Percentiles rank a stretch among this genome's conserved stretches.
phyloP scores from a whole-genome alignment of 306 rosid genomes.

The Alnus glutinosa region DNA sequence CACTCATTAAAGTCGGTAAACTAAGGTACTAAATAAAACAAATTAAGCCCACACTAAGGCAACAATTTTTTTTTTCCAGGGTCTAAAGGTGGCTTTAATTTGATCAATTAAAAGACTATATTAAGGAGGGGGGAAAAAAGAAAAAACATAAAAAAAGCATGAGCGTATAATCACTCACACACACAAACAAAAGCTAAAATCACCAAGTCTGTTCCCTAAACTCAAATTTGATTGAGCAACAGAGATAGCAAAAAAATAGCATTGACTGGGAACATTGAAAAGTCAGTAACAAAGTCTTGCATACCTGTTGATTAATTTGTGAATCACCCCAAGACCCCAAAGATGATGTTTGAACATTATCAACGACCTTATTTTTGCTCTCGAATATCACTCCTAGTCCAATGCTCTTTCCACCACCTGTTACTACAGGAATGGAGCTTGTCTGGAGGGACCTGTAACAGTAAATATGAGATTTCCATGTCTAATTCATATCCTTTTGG shows the following conservation, averaged over 20 bases:
- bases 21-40: neutral
- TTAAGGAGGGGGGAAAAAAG: neutral
- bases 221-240: neutral
- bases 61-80: neutral
- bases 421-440: conserved; percentile 47
- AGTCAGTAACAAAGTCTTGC: neutral
- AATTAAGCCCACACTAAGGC: neutral
- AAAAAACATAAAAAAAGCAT: neutral
- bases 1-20: neutral
- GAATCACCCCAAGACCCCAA: conserved; percentile 71
- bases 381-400: conserved; percentile 56
- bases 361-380: conserved; percentile 64
- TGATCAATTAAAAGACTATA: too few relatives aligned
- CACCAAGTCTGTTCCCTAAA: neutral
- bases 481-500: neutral
- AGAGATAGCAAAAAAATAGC: too few relatives aligned
- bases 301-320: conserved; percentile 81
- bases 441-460: conserved; percentile 58
- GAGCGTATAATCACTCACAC: neutral
- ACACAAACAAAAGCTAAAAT: neutral
- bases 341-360: conserved; percentile 66
- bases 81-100: neutral
- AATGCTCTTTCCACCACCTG: conserved; percentile 50
- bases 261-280: too few relatives aligned
- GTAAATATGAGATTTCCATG: conserved; percentile 20